These are phyloP conservation scores for Trichoderma guizhouense DNA, from an alignment of 2,329 filamentous ascomycete genomes.

Conservation along the genomic window DNA sequence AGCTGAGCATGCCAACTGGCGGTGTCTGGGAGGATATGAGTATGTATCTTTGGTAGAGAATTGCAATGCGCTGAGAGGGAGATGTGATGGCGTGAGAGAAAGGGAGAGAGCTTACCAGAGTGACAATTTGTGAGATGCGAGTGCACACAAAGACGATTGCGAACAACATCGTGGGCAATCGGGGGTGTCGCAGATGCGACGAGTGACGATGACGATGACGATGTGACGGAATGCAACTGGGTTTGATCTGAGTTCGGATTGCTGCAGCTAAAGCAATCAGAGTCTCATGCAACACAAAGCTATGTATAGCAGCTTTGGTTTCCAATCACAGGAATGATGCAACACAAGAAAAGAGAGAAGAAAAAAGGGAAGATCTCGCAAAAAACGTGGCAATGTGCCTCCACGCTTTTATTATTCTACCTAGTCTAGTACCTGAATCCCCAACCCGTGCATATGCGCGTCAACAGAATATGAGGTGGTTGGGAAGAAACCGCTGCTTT, in stretches of 20 bases:
- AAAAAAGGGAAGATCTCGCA: background rate
- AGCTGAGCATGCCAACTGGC: constrained; percentile 63
- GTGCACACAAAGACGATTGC: constrained; percentile 61
- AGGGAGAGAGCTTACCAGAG: constrained; percentile 49
- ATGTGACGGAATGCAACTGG: background rate
- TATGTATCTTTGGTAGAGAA: background rate
- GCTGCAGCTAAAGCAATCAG: background rate
- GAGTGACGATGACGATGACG: background rate
- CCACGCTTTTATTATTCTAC: background rate
- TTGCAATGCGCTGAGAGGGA: background rate
- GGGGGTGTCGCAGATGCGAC: constrained; percentile 4
- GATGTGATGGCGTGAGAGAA: too few relatives aligned
- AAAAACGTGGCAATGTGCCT: constrained; percentile 8
- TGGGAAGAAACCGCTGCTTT: background rate
- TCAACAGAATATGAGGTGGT: constrained; percentile 14
- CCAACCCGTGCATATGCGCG: background rate
- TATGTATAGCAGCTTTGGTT: background rate
- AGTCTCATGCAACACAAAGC: background rate
- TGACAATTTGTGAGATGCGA: constrained; percentile 60
- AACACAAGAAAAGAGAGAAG: background rate
- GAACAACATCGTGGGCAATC: constrained; percentile 53
- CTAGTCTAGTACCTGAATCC: background rate
- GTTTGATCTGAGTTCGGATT: background rate
- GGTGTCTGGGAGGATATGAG: constrained; percentile 48
- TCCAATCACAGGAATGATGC: background rate